phyloP scores from a whole-genome alignment of 2,329 filamentous ascomycete genomes.

The Colletotrichum neosansevieriae region DNA sequence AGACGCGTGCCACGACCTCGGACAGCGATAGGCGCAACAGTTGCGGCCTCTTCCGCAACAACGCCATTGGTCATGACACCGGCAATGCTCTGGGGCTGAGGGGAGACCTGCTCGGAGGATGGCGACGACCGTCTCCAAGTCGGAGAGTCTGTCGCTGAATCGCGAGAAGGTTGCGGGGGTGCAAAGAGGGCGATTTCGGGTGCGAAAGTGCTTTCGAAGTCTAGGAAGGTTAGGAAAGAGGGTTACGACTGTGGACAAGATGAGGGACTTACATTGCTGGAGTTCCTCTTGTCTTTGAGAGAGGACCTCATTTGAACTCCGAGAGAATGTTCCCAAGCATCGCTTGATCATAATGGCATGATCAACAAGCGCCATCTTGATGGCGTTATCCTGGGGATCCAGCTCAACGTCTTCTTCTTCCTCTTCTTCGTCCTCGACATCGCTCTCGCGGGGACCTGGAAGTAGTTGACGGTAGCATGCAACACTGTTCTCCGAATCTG shows the following conservation, averaged over 20 bases:
- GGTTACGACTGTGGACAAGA: neutral
- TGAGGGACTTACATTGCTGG: slow-evolving; percentile 68
- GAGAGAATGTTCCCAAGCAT: slow-evolving; percentile 77
- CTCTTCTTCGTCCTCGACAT: slow-evolving; percentile 53
- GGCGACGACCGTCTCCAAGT: slow-evolving; percentile 64
- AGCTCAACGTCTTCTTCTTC: slow-evolving; percentile 63
- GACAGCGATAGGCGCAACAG: slow-evolving; percentile 63
- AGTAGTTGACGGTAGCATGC: slow-evolving; percentile 82
- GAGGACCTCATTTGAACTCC: slow-evolving; percentile 71
- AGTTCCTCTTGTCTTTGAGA: slow-evolving; percentile 69
- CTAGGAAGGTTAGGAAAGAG: slow-evolving; percentile 51
- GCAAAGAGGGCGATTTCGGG: slow-evolving; percentile 74
- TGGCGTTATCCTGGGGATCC: slow-evolving; percentile 77
- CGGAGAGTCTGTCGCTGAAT: slow-evolving; percentile 58
- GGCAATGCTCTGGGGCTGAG: slow-evolving; percentile 49
- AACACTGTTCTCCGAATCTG: slow-evolving; percentile 80
- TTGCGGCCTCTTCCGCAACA: slow-evolving; percentile 62
- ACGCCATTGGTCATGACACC: slow-evolving; percentile 50
- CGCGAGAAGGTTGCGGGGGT: slow-evolving; percentile 59
- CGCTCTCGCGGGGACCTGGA: slow-evolving; percentile 60
- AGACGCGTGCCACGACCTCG: slow-evolving; percentile 65
- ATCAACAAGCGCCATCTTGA: slow-evolving; percentile 88
- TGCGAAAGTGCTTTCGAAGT: slow-evolving; percentile 72
- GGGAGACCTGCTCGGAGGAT: slow-evolving; percentile 51
- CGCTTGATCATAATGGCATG: slow-evolving; percentile 90